Conservation (phyloP, 2,329 filamentous ascomycete genomes). For the Sporothrix globosa region DNA sequence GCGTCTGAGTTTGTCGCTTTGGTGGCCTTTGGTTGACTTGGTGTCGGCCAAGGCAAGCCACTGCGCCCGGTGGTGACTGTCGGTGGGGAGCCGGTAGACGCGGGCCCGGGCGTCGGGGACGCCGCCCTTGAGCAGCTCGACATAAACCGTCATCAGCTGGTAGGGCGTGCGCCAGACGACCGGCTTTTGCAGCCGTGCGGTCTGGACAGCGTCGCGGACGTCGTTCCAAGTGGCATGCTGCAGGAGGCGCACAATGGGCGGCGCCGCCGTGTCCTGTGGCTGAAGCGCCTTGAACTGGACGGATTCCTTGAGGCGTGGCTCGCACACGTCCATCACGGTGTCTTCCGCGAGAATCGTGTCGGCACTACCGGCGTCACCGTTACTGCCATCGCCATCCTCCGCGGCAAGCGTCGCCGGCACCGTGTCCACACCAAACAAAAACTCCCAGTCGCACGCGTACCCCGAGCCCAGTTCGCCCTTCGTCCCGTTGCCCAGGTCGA, state of each 20-base stretch:
- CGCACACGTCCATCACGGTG: slow-evolving; percentile 24
- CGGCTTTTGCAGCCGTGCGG: slow-evolving; percentile 38
- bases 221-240: slow-evolving; percentile 35
- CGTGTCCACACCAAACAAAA: slow-evolving; percentile 52
- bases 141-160: slow-evolving; percentile 61
- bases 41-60: slow-evolving; percentile 65
- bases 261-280: slow-evolving; percentile 6
- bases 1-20: background rate
- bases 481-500: slow-evolving; percentile 72
- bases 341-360: background rate
- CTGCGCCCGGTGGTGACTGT: slow-evolving; percentile 52
- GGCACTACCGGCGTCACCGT: background rate
- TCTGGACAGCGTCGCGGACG: slow-evolving; percentile 41
- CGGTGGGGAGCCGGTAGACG: slow-evolving; percentile 78
- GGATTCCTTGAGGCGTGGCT: slow-evolving; percentile 23
- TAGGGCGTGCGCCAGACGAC: slow-evolving; percentile 34
- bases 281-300: slow-evolving; percentile 32
- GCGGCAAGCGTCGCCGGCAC: background rate
- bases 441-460: slow-evolving; percentile 82
- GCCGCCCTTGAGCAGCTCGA: slow-evolving; percentile 71
- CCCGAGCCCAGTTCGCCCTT: slow-evolving; percentile 84
- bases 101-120: slow-evolving; percentile 72
- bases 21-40: background rate
- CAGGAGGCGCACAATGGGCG: slow-evolving; percentile 30
- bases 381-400: background rate